Evolutionary conservation across 371 early-diverging fungal genomes (phyloP), one percentile per base, ranked within the genome.

Genomic region (Pancytospora philotis): DNA sequence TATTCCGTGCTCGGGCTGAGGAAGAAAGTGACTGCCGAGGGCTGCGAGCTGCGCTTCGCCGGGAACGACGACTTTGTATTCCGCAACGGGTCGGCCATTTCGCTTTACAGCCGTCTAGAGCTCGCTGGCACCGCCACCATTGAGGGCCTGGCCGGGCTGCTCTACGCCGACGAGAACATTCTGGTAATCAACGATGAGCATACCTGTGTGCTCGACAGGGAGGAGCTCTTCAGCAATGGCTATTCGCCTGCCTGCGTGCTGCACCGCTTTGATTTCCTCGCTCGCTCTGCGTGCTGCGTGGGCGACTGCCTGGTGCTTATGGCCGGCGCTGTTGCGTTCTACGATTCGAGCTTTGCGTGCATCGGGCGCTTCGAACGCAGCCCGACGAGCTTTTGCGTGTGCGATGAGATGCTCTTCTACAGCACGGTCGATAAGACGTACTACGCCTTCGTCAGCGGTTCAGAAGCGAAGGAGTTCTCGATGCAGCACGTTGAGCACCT

Each of bases 1-100:
- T 71, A 66, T 61, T 69, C 69, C 1, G 51, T 58, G 8, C 45
- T 75, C 30, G 75, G 75, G 19, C 55, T 75, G 34, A 67, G 75
- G 55, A 66, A 61, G 51, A 70, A 67, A 39, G 50, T 61, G 22
- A 27, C 2, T 19, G 16, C 25, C 34, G 4, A 4, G 10, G 75
- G 63, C 37, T 64, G 34, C n/a, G 66, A 71, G 30, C 45, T 72
- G n/a, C 31, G 62, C n/a, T 62, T 71, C 49, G 27, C 53, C 49
- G 48, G 13, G 1, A 64, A 75, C n/a, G 71, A 66, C 16, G 28
- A 65, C 6, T 45, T 67, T 57, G 19, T 73, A 49, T 41, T 64
- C 31, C 25, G 41, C n/a, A 52, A 67, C 8, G 69, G 39, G 19
- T 19, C 39, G 2, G 58, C 48, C 1, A 66, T 71, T 27, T 50